Evolutionary conservation across 23 red algal species (phyloP).

Genomic region (Agarophyton chilense): DNA sequence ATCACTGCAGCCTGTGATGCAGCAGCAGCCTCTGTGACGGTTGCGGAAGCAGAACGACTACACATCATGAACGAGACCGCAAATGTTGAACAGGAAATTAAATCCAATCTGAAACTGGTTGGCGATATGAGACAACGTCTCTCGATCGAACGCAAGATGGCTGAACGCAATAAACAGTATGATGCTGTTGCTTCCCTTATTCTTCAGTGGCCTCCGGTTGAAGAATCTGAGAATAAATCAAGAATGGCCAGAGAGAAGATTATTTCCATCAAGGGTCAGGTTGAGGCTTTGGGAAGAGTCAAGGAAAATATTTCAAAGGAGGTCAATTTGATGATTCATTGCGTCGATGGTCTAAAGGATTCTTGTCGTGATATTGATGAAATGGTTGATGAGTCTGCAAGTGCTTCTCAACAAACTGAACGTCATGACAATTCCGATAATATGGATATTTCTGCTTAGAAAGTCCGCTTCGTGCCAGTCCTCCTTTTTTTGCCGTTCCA

Average conservation of each 20-base stretch:
- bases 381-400: conserved; percentile 1
- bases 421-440: background rate
- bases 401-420: background rate
- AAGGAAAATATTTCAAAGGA: conserved; percentile 17
- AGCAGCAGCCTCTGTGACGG: background rate
- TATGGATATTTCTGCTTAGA: conserved; percentile 4
- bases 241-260: background rate
- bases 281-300: background rate
- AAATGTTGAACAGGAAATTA: background rate
- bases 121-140: background rate
- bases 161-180: conserved; percentile 22
- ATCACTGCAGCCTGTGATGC: conserved; percentile 11
- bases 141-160: background rate
- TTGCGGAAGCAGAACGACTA: background rate
- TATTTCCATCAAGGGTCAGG: background rate
- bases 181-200: conserved; percentile 11
- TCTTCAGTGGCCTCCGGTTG: background rate
- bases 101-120: background rate
- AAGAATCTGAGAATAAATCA: background rate
- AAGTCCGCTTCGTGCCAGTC: too few relatives aligned
- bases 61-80: background rate
- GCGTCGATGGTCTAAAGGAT: background rate
- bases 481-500: too few relatives aligned
- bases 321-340: conserved; percentile 5
- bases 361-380: background rate